Percentiles rank a stretch among this genome's conserved stretches.
Evolutionary conservation across 2,329 filamentous ascomycete species (phyloP).

Genomic region (Akanthomyces uredinophilus): DNA sequence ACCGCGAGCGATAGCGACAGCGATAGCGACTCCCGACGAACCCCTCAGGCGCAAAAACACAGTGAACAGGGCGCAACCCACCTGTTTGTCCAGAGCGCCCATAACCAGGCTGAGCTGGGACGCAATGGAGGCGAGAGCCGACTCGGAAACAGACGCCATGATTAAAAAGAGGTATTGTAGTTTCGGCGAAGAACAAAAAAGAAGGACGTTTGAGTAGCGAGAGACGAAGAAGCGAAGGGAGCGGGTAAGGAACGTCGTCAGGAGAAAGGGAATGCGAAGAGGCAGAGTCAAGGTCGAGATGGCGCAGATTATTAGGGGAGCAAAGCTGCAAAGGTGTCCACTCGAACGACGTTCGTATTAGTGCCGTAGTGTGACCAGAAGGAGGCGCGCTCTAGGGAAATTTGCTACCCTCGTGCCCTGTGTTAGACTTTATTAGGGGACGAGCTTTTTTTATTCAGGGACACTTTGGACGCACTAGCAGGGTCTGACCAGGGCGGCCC

Average conservation of each 20-base stretch:
- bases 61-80: constrained; percentile 8
- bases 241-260: constrained; percentile 10
- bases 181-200: constrained; percentile 2
- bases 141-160: constrained; percentile 14
- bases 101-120: constrained; percentile 16
- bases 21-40: neutral
- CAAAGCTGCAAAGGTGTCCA: constrained; percentile 14
- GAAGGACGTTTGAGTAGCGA: constrained; percentile 9
- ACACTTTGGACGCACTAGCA: constrained; percentile 2
- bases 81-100: constrained; percentile 17
- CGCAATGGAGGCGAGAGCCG: constrained; percentile 15
- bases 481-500: neutral
- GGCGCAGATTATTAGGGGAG: constrained; percentile 14
- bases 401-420: neutral
- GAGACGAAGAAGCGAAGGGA: constrained; percentile 14
- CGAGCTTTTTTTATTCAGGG: neutral
- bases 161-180: constrained; percentile 4
- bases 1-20: neutral
- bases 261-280: constrained; percentile 10
- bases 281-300: neutral
- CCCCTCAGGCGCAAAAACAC: constrained; percentile 7
- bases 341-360: constrained; percentile 11
- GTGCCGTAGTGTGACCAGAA: neutral
- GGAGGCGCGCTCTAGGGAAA: constrained; percentile 7
- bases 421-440: constrained; percentile 3